phyloP scores from a whole-genome alignment of 164 flowering plant species.

The Berberis vulgaris region DNA sequence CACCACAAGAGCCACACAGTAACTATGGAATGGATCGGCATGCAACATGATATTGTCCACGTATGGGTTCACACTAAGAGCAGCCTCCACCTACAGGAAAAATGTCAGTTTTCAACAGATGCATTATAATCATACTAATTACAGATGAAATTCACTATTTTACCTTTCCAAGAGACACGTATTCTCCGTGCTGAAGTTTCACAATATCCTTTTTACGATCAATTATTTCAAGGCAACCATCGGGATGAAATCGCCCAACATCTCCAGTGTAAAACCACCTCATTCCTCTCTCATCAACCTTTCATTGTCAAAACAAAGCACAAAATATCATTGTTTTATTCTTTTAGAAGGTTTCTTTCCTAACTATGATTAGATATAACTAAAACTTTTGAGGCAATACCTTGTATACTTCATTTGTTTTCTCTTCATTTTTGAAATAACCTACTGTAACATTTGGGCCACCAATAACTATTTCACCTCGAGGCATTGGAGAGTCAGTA shows the following conservation, averaged over 20 bases:
- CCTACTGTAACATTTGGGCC: slow-evolving; percentile 95
- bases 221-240: slow-evolving; percentile 96
- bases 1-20: slow-evolving; percentile 92
- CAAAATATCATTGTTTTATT: background rate
- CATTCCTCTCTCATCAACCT: slow-evolving; percentile 94
- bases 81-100: slow-evolving; percentile 81
- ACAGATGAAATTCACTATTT: background rate
- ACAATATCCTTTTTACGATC: slow-evolving; percentile 98
- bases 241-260: slow-evolving; percentile 77
- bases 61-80: slow-evolving; percentile 58
- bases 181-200: slow-evolving; percentile 99
- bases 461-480: slow-evolving; percentile 93
- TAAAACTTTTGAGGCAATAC: slow-evolving; percentile 20
- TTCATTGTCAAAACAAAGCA: slow-evolving; percentile 2
- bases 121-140: background rate
- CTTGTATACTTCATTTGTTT: slow-evolving; percentile 92
- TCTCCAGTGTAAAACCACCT: slow-evolving; percentile 98
- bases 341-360: background rate
- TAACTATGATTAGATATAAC: background rate
- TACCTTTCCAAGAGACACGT: slow-evolving; percentile 96
- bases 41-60: slow-evolving; percentile 90
- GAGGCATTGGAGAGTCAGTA: slow-evolving; percentile 80
- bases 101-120: background rate
- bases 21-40: slow-evolving; percentile 87
- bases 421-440: slow-evolving; percentile 82